These are phyloP conservation scores for Aspergillus nanangensis DNA, from an alignment of 495 filamentous ascomycete genomes.

Conservation along the genomic window DNA sequence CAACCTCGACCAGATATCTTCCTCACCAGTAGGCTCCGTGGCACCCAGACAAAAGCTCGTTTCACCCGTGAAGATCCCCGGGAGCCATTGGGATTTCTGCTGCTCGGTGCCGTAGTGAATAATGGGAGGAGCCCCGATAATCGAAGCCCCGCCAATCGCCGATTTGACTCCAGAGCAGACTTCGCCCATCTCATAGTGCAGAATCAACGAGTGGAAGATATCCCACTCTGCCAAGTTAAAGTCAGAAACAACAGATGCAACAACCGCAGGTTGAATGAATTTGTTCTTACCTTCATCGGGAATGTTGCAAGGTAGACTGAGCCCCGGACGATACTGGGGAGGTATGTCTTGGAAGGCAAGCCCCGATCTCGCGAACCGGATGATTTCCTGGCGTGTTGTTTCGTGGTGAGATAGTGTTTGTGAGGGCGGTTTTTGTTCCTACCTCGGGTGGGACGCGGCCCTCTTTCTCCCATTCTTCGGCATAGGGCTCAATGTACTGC, in stretches of 20 bases:
- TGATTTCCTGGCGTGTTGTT: no score
- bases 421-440: no score
- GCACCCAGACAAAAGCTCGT: neutral
- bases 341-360: neutral
- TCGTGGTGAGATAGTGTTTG: no score
- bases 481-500: constrained; percentile 38
- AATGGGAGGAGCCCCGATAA: neutral
- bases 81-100: neutral
- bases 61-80: neutral
- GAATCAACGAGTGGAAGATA: neutral
- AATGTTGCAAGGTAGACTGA: neutral
- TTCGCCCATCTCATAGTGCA: neutral
- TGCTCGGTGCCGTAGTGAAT: neutral
- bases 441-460: constrained; percentile 21
- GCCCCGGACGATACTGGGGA: neutral
- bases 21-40: neutral
- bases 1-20: no score
- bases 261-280: no score
- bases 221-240: no score
- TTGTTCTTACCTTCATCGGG: neutral
- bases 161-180: neutral
- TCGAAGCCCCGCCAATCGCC: neutral
- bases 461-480: constrained; percentile 25
- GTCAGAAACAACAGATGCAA: no score
- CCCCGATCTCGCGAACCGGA: neutral